Evolutionary conservation across 352 stramenopile genomes (phyloP), one percentile per base, ranked within the genome.

Genomic region (Phytopythium chamaehyphon): DNA sequence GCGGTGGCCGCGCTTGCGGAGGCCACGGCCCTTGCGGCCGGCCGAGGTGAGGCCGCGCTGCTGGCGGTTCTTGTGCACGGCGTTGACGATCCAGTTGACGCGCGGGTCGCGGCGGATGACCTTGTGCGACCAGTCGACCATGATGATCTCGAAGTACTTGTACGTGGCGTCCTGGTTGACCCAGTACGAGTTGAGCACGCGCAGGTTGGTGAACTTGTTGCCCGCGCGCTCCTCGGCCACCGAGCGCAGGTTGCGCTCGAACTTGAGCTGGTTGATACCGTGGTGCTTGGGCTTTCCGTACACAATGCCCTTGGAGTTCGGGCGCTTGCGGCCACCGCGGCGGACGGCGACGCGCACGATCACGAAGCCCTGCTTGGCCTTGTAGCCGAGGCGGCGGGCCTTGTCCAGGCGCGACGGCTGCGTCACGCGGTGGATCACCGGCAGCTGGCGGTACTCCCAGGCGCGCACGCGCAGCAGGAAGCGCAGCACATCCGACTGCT

Each of bases 91-190:
- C 97, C 97, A 99, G 86, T 99, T 99, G 80, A 99, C 99, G 69
- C 95, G 95, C 47, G 97, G 84, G 77, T 99, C 97, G 61, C 98
- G 98, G 71, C 97, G 92, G 83, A 99, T 99, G 56, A 88, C 90
- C 68, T 90, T 93, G 88, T 99, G 97, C 64, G 82, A 88, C 63
- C 98, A 95, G 86, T 99, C 97, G 40, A 99, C 95, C 42, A 98
- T 72, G 78, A 99, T 99, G 63, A 99, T 85, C 88, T 99, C 97
- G 64, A 98, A 99, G 83, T 99, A 99, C 84, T 99, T 99, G 96
- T 99, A 99, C 62, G 97, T 99, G 31, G 97, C 96, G 76, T 99
- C 97, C 70, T 99, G 96, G 88, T 99, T 99, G 65, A 99, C 85
- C 97, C 97, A 99, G 91, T 99, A 99, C 57, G 96, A 99, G 93